These are phyloP conservation scores for Pseudocercospora eumusae DNA, from an alignment of 2,329 filamentous ascomycete genomes.

Conservation along the genomic window DNA sequence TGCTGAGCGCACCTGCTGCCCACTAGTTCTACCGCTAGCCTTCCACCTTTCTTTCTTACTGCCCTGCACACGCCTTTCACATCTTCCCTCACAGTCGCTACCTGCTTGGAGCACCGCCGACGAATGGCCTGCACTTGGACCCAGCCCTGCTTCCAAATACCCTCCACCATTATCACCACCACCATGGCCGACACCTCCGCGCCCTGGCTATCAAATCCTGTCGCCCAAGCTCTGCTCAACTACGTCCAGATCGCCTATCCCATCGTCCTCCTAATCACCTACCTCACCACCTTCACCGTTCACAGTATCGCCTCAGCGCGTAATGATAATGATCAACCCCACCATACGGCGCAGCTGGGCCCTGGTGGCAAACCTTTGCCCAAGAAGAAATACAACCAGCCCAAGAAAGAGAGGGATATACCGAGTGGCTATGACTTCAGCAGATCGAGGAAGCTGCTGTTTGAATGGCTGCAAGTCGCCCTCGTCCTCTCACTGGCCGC, in stretches of 20 bases:
- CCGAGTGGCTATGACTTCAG: constrained; percentile 61
- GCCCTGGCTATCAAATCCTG: constrained; percentile 43
- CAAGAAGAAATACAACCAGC: constrained; percentile 61
- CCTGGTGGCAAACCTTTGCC: constrained; percentile 87
- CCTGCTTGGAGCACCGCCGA: not conserved
- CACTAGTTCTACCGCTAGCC: not conserved
- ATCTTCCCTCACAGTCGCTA: not conserved
- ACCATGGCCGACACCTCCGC: constrained; percentile 24
- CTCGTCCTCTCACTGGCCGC: constrained; percentile 73
- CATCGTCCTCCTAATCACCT: constrained; percentile 64
- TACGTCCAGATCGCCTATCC: constrained; percentile 62
- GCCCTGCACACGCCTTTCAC: no score
- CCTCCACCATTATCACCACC: constrained; percentile 6
- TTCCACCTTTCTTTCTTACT: not conserved
- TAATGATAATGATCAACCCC: constrained; percentile 46
- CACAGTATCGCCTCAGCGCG: constrained; percentile 60
- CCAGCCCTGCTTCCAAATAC: constrained; percentile 43
- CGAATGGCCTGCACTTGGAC: constrained; percentile 44
- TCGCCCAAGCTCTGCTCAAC: constrained; percentile 48
- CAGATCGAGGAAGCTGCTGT: constrained; percentile 67
- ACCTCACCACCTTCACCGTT: constrained; percentile 62
- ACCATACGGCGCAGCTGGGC: constrained; percentile 58
- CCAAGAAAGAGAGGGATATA: constrained; percentile 48
- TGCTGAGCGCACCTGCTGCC: constrained; percentile 1
- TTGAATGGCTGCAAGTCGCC: constrained; percentile 72